Evolutionary conservation across 106 monocot species (phyloP), one percentile per base, ranked within the genome.

Genomic region (Chionographis japonica): DNA sequence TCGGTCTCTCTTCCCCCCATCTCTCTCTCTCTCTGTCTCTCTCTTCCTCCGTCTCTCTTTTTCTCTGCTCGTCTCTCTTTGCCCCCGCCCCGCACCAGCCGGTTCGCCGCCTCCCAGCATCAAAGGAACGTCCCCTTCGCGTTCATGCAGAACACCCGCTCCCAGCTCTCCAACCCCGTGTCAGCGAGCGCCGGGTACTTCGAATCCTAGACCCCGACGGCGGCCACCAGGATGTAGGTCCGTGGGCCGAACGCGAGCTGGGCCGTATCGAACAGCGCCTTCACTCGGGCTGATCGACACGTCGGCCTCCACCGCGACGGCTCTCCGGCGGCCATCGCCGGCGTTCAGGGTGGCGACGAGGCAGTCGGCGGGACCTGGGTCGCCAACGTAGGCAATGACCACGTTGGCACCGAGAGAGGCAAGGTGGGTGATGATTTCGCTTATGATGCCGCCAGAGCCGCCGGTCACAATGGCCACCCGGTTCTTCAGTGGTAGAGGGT

Each of bases 111-210:
- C 65, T 78, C 83, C 1, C 65, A 64, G 61, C 69, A 70, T 66
- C 83, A 83, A 0, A 83, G 55, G 74, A 78, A 83, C 13, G 78
- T 73, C 0, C 83, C 83, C 54, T 46, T 46, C 43, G 43, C 43
- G 43, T 46, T 46, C 5, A 46, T 35, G 56, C 35, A 49, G 64
- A 78, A 79, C 54, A 54, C 43, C 14, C 43, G 13, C 19, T 83
- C 83, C 50, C 52, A 83, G 37, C 38, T 39, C 52, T 65, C 78
- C 17, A 50, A n/a, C 2, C 41, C 60, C 3, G 83, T 78, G 50
- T 62, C 52, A 1, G 78, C 74, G 16, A 83, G 46, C n/a, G 64
- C 2, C 37, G 83, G 74, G 42, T 78, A 79, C 4, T 43, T 37
- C 38, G 64, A 38, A 55, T 83, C 83, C 11, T 62, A 65, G 8